Evolutionary conservation across 176 grass and related monocot species (phyloP).

Genomic region (Triticum urartu): DNA sequence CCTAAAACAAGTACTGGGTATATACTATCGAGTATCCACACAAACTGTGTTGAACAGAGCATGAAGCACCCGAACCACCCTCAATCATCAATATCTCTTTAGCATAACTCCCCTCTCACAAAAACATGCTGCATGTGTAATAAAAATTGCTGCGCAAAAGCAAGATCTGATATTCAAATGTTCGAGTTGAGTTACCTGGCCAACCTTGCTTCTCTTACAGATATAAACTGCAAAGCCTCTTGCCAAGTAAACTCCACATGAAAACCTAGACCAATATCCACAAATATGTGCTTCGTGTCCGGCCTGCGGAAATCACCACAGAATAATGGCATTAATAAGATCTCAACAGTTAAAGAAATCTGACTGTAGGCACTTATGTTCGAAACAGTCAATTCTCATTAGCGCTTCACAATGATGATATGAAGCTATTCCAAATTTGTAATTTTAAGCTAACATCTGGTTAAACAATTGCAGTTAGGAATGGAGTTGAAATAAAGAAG

Average conservation of each 20-base stretch:
- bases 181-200: slow-evolving; percentile 47
- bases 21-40: neutral
- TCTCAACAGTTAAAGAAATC: slow-evolving; percentile 12
- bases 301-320: slow-evolving; percentile 46
- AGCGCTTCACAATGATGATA: neutral
- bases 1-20: neutral
- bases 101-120: neutral
- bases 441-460: slow-evolving; percentile 14
- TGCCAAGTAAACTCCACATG: slow-evolving; percentile 95
- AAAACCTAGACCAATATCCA: slow-evolving; percentile 91
- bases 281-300: slow-evolving; percentile 79
- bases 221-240: slow-evolving; percentile 88
- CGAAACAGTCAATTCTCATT: neutral
- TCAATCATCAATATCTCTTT: neutral
- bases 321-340: neutral
- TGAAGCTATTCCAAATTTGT: neutral
- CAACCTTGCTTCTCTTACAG: slow-evolving; percentile 80
- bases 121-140: neutral
- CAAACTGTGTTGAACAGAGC: slow-evolving; percentile 5
- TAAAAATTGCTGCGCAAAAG: neutral
- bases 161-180: neutral
- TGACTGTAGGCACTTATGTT: neutral
- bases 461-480: neutral
- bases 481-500: slow-evolving; percentile 8
- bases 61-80: neutral